phyloP scores from a whole-genome alignment of 495 filamentous ascomycete genomes.

The Penicillium waksmanii region DNA sequence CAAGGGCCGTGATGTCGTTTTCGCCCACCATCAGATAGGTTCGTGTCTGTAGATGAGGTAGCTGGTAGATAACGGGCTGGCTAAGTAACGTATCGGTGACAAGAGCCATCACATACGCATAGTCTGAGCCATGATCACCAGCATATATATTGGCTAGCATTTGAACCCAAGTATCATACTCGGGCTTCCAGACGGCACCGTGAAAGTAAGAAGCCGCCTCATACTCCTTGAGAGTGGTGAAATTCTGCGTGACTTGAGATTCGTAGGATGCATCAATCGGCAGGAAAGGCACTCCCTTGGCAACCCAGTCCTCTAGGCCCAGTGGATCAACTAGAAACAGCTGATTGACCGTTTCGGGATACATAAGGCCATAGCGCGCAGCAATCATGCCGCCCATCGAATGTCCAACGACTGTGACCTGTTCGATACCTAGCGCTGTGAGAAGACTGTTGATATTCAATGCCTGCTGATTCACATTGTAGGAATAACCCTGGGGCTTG shows the following conservation, averaged over 20 bases:
- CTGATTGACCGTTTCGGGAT: slow-evolving; percentile 15
- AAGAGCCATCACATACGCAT: slow-evolving; percentile 24
- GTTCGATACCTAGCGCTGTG: slow-evolving; percentile 15
- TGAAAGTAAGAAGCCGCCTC: slow-evolving; percentile 20
- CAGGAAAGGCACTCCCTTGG: too few relatives aligned
- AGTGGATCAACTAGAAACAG: slow-evolving; percentile 23
- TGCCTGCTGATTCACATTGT: slow-evolving; percentile 21
- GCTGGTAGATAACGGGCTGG: slow-evolving; percentile 1
- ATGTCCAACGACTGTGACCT: slow-evolving; percentile 20
- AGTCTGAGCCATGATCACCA: slow-evolving; percentile 17
- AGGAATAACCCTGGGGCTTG: slow-evolving; percentile 24
- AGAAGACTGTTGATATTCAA: slow-evolving; percentile 22
- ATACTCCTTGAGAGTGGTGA: slow-evolving; percentile 13
- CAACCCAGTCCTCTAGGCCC: slow-evolving; percentile 21
- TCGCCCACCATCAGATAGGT: slow-evolving; percentile 18
- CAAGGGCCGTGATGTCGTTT: slow-evolving; percentile 15
- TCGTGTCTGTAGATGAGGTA: slow-evolving; percentile 3
- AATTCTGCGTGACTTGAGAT: slow-evolving; percentile 15
- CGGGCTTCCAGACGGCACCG: slow-evolving; percentile 17
- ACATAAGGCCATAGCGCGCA: slow-evolving; percentile 24
- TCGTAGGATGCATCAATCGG: too few relatives aligned
- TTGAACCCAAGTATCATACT: slow-evolving; percentile 22
- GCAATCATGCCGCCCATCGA: slow-evolving; percentile 27
- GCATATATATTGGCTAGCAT: slow-evolving; percentile 25
- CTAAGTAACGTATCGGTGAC: slow-evolving; percentile 12